Evolutionary conservation across 345 rosid genomes (phyloP).

Genomic region (Trapa incisa): DNA sequence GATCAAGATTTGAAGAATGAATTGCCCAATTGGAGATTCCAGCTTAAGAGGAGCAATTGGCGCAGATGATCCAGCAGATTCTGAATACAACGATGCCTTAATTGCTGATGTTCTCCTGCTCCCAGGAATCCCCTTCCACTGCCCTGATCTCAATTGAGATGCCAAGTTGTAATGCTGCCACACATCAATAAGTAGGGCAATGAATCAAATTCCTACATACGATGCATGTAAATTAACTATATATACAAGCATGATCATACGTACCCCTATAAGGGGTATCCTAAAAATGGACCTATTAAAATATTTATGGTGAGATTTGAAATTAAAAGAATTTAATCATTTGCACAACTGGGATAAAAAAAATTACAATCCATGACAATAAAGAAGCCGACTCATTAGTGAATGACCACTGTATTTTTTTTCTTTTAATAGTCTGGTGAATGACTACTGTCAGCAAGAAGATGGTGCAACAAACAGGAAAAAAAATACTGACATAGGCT

Average conservation of each 20-base stretch:
- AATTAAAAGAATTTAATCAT: background rate
- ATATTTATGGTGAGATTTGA: background rate
- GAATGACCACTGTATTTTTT: too few species aligned
- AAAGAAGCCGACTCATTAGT: too few species aligned
- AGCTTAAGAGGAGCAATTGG: slow-evolving; percentile 74
- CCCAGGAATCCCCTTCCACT: slow-evolving; percentile 17
- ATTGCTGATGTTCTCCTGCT: slow-evolving; percentile 30
- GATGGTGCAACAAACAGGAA: too few species aligned
- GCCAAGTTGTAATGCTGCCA: slow-evolving; percentile 28
- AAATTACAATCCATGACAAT: too few species aligned
- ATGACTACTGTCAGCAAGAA: too few species aligned
- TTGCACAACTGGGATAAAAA: background rate
- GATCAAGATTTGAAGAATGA: slow-evolving; percentile 62
- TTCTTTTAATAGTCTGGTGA: too few species aligned
- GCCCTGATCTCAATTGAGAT: slow-evolving; percentile 18
- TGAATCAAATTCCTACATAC: slow-evolving; percentile 4
- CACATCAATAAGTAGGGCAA: background rate
- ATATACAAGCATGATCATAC: background rate
- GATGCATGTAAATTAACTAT: background rate
- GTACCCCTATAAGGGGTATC: background rate
- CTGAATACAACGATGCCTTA: slow-evolving; percentile 46
- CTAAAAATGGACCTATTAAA: background rate
- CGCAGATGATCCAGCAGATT: slow-evolving; percentile 30
- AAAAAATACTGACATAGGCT: too few species aligned
- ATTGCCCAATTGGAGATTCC: slow-evolving; percentile 88